Evolutionary conservation across 1,139 yeast genomes (phyloP), one percentile per base, ranked within the genome.

Genomic region (Pichia terricola): DNA sequence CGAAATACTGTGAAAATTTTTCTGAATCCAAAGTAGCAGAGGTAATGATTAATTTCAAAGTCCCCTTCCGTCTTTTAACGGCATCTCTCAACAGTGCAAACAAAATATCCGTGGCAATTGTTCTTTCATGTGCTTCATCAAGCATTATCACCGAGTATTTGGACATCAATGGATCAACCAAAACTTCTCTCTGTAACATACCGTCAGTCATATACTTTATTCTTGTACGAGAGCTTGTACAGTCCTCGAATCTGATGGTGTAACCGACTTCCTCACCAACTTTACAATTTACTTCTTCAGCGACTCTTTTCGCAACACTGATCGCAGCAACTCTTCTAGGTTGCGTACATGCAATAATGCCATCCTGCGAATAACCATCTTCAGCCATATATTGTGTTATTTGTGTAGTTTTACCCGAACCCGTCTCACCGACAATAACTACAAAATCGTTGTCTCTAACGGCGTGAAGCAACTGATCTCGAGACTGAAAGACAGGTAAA

Each of bases 181-280:
- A 87, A 26, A 97, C 97, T 65, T 91, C 99, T 59, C 97, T 76
- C 55, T 91, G 70, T 44, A 91, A 73, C 96, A 91, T 89, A 79
- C 99, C 99, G 68, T 91, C 99, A 9, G 99, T 91, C 97, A 91
- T 87, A 67, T 91, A 91, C 65, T 89, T 89, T 57, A 91, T 72
- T 40, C 85, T 74, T 1, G 99, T 91, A 53, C 77, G 80, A 41
- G 74, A 72, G 37, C 82, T 72, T 2, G 95, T 85, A 52, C 79
- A 83, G 64, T 91, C 91, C 55, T 94, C 98, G 61, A 91, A 91
- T 70, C 99, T 82, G 53, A 91, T 84, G 4, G 75, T 69, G 56
- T 79, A 80, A 34, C 87, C 87, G 41, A 81, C 88, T 44, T 75
- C 79, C 33, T 72, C 70, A 1, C 85, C 85, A 1, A 79, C 56